Percentiles rank a stretch among this genome's conserved stretches.
Evolutionary conservation across 1,284 basidiomycete genomes (phyloP).

Genomic region (Apiotrichum laibachii): DNA sequence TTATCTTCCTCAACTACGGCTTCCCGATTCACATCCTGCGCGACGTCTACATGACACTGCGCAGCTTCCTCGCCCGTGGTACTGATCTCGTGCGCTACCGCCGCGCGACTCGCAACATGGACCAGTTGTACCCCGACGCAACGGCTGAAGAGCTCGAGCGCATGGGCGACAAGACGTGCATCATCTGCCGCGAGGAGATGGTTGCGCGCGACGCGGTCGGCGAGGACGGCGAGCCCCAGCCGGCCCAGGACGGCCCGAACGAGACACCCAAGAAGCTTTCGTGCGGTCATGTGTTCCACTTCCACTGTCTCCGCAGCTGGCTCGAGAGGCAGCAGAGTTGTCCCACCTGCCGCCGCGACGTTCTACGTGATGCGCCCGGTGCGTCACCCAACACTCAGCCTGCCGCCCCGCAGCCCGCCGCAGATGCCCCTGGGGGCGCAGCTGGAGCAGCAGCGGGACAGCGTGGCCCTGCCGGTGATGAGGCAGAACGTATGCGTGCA

Average conservation of each 20-base stretch:
- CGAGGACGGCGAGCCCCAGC: background rate
- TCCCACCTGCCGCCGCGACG: slow-evolving; percentile 90
- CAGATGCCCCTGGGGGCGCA: slow-evolving; percentile 55
- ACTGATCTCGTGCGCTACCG: slow-evolving; percentile 87
- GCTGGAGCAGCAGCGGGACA: slow-evolving; percentile 57
- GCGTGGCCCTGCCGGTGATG: slow-evolving; percentile 32
- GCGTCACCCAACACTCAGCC: background rate
- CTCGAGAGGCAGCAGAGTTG: slow-evolving; percentile 88
- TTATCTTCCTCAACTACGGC: slow-evolving; percentile 92
- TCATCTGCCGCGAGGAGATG: slow-evolving; percentile 99
- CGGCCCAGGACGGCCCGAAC: slow-evolving; percentile 68
- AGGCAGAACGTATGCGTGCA: slow-evolving; percentile 25
- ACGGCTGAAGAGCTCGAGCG: slow-evolving; percentile 74
- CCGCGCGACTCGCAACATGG: slow-evolving; percentile 94
- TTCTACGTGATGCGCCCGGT: slow-evolving; percentile 59
- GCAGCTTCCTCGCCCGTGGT: slow-evolving; percentile 82
- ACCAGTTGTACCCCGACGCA: slow-evolving; percentile 91
- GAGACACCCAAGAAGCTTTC: slow-evolving; percentile 93
- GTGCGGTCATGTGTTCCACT: slow-evolving; percentile 98
- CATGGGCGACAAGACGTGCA: slow-evolving; percentile 87
- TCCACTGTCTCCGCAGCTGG: slow-evolving; percentile 95
- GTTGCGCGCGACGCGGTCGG: slow-evolving; percentile 47
- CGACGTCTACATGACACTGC: slow-evolving; percentile 91
- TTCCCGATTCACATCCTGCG: slow-evolving; percentile 93
- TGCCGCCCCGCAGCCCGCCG: slow-evolving; percentile 14